Conservation (phyloP, 306 rosid species). For the Quillaja saponaria region DNA sequence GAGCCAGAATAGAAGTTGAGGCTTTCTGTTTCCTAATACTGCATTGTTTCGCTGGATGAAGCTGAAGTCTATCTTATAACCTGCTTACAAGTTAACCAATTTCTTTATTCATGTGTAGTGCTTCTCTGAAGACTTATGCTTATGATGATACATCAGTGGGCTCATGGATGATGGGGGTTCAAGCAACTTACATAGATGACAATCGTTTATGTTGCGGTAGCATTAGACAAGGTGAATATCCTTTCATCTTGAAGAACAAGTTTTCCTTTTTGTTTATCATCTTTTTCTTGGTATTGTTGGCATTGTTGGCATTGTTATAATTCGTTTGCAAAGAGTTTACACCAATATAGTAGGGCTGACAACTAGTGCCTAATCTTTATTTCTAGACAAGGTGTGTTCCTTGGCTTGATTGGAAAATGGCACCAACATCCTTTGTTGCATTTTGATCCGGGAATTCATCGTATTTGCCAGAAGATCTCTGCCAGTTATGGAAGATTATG, state of each 20-base stretch:
- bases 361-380: conserved; percentile 21
- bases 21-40: not conserved
- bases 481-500: conserved; percentile 27
- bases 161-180: conserved; percentile 98
- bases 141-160: conserved; percentile 88
- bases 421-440: not conserved
- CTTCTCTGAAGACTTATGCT: conserved; percentile 86
- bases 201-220: conserved; percentile 91
- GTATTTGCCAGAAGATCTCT: conserved; percentile 14
- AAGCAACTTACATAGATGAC: conserved; percentile 86
- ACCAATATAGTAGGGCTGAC: conserved; percentile 17
- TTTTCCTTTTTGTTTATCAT: not conserved
- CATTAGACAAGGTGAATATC: conserved; percentile 71
- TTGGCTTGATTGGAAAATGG: conserved; percentile 48
- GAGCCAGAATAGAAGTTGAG: no score
- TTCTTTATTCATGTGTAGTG: conserved; percentile 51
- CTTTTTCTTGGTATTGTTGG: not conserved
- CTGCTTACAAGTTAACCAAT: conserved; percentile 8
- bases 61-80: not conserved
- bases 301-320: not conserved
- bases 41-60: conserved; percentile 4
- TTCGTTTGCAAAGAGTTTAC: no score
- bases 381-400: conserved; percentile 90
- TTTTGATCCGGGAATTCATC: not conserved
- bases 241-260: not conserved